phyloP scores from a whole-genome alignment of 495 filamentous ascomycete species.

The Daldinia decipiens region DNA sequence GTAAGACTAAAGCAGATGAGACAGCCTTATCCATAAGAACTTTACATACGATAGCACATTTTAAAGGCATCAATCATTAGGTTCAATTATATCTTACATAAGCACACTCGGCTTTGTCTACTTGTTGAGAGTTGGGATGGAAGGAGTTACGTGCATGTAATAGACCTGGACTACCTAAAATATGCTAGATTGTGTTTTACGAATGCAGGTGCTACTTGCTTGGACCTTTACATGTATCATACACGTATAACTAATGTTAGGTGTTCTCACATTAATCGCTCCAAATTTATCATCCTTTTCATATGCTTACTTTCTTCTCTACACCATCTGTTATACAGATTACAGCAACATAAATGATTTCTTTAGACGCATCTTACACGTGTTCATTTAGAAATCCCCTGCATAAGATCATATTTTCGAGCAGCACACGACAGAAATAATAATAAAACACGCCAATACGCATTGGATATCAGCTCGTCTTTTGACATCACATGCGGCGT shows the following conservation, averaged over 20 bases:
- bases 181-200: neutral
- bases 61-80: neutral
- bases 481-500: slow-evolving; percentile 36
- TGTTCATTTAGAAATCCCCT: slow-evolving; percentile 4
- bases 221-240: neutral
- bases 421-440: slow-evolving; percentile 26
- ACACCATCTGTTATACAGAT: slow-evolving; percentile 2
- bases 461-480: slow-evolving; percentile 32
- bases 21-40: too few species aligned
- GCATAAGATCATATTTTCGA: slow-evolving; percentile 16
- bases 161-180: neutral
- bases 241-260: neutral
- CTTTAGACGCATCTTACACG: slow-evolving; percentile 15
- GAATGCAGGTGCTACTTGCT: slow-evolving; percentile 2
- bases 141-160: neutral
- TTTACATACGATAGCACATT: too few species aligned
- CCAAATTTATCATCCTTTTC: neutral
- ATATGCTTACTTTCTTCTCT: neutral
- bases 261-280: neutral
- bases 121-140: neutral
- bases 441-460: slow-evolving; percentile 12
- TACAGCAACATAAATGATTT: slow-evolving; percentile 12
- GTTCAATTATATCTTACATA: neutral
- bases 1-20: too few species aligned
- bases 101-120: neutral